Percentiles rank a stretch among this genome's conserved stretches.
phyloP scores from a whole-genome alignment of 352 stramenopile species.

The Globisporangium viniferum region DNA sequence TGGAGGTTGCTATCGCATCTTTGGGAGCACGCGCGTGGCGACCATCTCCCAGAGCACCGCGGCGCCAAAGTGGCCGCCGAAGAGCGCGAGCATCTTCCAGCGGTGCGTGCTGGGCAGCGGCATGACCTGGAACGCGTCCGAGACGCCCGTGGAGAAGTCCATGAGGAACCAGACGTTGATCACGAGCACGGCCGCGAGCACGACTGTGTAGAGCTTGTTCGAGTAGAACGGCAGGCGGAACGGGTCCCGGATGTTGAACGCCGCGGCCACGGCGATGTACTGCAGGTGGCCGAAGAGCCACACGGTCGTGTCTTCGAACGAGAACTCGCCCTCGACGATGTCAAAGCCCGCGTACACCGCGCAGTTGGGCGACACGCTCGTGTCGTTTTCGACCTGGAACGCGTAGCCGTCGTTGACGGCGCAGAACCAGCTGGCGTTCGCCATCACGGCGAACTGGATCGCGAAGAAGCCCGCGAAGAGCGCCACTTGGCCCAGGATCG shows the following conservation, averaged over 20 bases:
- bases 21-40: constrained; percentile 23
- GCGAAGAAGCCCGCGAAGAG: constrained; percentile 54
- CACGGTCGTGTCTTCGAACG: constrained; percentile 47
- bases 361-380: constrained; percentile 9
- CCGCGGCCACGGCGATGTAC: constrained; percentile 49
- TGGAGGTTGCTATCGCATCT: constrained; percentile 10
- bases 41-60: constrained; percentile 28
- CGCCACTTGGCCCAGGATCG: constrained; percentile 42
- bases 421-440: constrained; percentile 45
- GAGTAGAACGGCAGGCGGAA: constrained; percentile 49
- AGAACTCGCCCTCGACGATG: constrained; percentile 30
- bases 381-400: constrained; percentile 22
- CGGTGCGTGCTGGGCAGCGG: constrained; percentile 35
- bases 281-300: constrained; percentile 60
- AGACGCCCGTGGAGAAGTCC: constrained; percentile 31
- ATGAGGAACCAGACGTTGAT: constrained; percentile 59
- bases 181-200: constrained; percentile 24
- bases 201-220: constrained; percentile 33
- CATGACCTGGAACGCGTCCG: constrained; percentile 45
- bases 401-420: constrained; percentile 26
- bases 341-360: constrained; percentile 21
- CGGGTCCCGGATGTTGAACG: constrained; percentile 53
- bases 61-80: constrained; percentile 29
- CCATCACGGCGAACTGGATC: constrained; percentile 24
- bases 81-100: constrained; percentile 41